Conservation (phyloP, 1,284 basidiomycete genomes). For the Volvariella volvacea region DNA sequence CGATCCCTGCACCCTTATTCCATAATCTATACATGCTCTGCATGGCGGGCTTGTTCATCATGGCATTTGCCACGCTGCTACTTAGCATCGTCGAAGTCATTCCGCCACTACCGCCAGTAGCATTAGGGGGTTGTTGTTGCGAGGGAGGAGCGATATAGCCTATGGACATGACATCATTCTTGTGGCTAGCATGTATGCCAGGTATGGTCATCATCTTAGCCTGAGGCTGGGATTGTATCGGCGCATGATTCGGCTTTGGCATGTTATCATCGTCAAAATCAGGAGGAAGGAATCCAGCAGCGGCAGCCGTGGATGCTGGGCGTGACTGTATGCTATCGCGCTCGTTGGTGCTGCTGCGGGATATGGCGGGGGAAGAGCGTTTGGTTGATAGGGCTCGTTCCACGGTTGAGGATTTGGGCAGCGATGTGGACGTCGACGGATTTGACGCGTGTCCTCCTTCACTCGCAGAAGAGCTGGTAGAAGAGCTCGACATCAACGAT, state of each 20-base stretch:
- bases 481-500: slow-evolving; percentile 10
- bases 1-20: slow-evolving; percentile 30
- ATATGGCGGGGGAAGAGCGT: slow-evolving; percentile 19
- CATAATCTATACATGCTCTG: slow-evolving; percentile 65
- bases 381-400: slow-evolving; percentile 15
- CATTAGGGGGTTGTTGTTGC: slow-evolving; percentile 28
- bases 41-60: slow-evolving; percentile 34
- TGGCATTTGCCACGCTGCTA: too few species aligned
- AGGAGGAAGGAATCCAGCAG: too few species aligned
- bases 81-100: too few species aligned
- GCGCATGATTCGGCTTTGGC: slow-evolving; percentile 14
- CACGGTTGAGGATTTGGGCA: slow-evolving; percentile 8
- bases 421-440: slow-evolving; percentile 1
- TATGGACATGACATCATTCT: slow-evolving; percentile 75
- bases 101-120: slow-evolving; percentile 28
- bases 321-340: slow-evolving; percentile 5
- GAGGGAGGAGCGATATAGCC: slow-evolving; percentile 56
- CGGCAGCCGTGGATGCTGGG: too few species aligned
- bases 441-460: not conserved
- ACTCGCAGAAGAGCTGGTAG: too few species aligned
- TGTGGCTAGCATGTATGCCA: slow-evolving; percentile 71
- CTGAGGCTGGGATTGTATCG: slow-evolving; percentile 67
- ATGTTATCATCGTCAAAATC: slow-evolving; percentile 11
- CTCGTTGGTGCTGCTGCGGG: slow-evolving; percentile 17
- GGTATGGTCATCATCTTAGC: slow-evolving; percentile 75